Conservation (phyloP, 805 yeast species). For the Myxozyma kluyveri region DNA sequence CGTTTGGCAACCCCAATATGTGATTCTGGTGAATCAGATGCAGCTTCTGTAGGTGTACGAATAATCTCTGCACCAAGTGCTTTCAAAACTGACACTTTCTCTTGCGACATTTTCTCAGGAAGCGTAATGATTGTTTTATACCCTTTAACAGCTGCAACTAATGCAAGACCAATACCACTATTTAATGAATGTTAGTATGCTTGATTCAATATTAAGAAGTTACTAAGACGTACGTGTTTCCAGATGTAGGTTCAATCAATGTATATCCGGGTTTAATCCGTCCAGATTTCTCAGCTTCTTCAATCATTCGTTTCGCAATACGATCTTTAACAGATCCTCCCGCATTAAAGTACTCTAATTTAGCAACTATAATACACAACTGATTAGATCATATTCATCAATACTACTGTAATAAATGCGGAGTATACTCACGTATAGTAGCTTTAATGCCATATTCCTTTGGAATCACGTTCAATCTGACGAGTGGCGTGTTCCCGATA, state of each 20-base stretch:
- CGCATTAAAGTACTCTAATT: conserved; percentile 78
- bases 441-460: conserved; percentile 74
- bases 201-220: too few species aligned
- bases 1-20: conserved; percentile 85
- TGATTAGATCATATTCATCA: too few species aligned
- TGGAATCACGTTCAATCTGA: conserved; percentile 71
- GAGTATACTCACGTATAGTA: conserved; percentile 31
- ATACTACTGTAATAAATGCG: neutral
- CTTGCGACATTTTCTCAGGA: conserved; percentile 91
- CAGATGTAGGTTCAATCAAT: conserved; percentile 84
- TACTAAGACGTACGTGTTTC: conserved; percentile 53
- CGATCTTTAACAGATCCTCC: conserved; percentile 91
- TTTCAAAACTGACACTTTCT: conserved; percentile 80
- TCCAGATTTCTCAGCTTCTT: conserved; percentile 76
- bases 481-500: conserved; percentile 83
- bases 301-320: conserved; percentile 82
- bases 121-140: conserved; percentile 82
- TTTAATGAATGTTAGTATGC: neutral
- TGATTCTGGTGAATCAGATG: conserved; percentile 89
- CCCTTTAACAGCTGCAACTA: conserved; percentile 82
- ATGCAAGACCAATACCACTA: conserved; percentile 77
- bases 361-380: conserved; percentile 63
- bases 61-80: conserved; percentile 89
- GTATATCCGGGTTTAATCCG: conserved; percentile 77
- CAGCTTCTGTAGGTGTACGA: conserved; percentile 89